A percentile compares a stretch with the other conserved stretches of the same genome.
These are phyloP conservation scores for Halenospora varia DNA, from an alignment of 495 filamentous ascomycete species.

Conservation along the genomic window DNA sequence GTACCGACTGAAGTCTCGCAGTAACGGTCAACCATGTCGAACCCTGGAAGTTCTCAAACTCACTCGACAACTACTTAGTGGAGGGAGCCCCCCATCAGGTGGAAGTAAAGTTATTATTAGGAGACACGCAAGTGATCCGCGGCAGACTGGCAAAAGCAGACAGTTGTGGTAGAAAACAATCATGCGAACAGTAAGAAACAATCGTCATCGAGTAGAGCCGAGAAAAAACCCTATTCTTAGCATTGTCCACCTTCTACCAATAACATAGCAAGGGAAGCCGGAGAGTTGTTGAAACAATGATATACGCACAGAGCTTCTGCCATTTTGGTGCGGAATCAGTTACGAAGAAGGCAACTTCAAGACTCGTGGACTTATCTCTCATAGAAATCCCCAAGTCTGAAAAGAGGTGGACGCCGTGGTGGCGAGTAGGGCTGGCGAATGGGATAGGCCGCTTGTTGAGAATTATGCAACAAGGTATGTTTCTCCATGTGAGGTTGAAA, in stretches of 20 bases:
- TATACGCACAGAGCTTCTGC: slow-evolving; percentile 13
- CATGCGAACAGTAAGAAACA: slow-evolving; percentile 3
- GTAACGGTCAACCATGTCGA: background rate
- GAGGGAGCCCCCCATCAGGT: slow-evolving; percentile 4
- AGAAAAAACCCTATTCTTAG: slow-evolving; percentile 1
- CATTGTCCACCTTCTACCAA: slow-evolving; percentile 1
- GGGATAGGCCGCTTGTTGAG: background rate
- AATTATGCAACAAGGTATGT: background rate
- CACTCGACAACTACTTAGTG: background rate
- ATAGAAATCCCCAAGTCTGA: background rate
- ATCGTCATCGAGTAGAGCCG: background rate
- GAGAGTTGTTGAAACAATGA: slow-evolving; percentile 10
- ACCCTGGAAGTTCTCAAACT: slow-evolving; percentile 9
- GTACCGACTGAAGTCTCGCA: background rate
- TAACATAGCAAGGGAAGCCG: background rate
- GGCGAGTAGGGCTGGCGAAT: slow-evolving; percentile 7
- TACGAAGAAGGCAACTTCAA: background rate
- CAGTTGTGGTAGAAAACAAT: slow-evolving; percentile 1
- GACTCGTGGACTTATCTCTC: background rate
- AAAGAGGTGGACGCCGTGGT: background rate
- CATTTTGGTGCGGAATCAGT: background rate
- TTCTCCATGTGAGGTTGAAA: background rate
- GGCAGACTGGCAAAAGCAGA: background rate
- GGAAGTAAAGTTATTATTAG: slow-evolving; percentile 7
- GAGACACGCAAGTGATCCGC: slow-evolving; percentile 13